Evolutionary conservation across 78 protist species (phyloP).

Genomic region (Pigoraptor vietnamica): DNA sequence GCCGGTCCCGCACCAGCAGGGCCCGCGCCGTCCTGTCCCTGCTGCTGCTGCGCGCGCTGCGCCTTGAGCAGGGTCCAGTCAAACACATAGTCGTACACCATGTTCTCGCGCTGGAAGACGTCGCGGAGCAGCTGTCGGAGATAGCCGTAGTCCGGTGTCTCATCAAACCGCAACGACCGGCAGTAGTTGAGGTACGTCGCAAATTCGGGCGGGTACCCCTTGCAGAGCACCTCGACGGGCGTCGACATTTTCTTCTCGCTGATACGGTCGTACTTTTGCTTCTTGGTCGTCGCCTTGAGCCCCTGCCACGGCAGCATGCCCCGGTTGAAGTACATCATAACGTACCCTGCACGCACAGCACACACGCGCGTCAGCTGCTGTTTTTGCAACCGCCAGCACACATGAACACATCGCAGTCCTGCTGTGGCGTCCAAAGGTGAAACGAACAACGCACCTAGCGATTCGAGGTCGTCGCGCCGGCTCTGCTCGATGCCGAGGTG

Average conservation of each 20-base stretch:
- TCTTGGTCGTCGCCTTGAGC: constrained; percentile 50
- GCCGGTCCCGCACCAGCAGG: no score
- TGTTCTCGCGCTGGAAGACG: constrained; percentile 42
- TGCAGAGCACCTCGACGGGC: constrained; percentile 51
- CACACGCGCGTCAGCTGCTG: no score
- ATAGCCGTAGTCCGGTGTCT: constrained; percentile 72
- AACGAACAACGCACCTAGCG: no score
- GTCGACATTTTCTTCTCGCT: constrained; percentile 53
- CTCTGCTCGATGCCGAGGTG: constrained; percentile 91
- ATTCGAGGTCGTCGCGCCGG: constrained; percentile 93
- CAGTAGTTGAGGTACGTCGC: constrained; percentile 53
- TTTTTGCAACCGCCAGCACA: no score
- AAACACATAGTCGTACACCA: not conserved
- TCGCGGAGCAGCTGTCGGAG: constrained; percentile 59
- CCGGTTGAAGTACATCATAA: constrained; percentile 61
- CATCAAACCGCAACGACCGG: constrained; percentile 58
- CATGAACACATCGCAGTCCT: no score
- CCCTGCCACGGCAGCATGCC: constrained; percentile 84
- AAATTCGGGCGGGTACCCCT: constrained; percentile 50
- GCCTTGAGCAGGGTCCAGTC: not conserved
- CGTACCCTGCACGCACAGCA: no score
- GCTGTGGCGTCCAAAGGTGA: no score
- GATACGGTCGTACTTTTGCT: constrained; percentile 44
- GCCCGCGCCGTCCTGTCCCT: no score
- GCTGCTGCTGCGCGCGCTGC: no score